Conservation (phyloP, 2,329 filamentous ascomycete species). For the Botryotinia narcissicola region DNA sequence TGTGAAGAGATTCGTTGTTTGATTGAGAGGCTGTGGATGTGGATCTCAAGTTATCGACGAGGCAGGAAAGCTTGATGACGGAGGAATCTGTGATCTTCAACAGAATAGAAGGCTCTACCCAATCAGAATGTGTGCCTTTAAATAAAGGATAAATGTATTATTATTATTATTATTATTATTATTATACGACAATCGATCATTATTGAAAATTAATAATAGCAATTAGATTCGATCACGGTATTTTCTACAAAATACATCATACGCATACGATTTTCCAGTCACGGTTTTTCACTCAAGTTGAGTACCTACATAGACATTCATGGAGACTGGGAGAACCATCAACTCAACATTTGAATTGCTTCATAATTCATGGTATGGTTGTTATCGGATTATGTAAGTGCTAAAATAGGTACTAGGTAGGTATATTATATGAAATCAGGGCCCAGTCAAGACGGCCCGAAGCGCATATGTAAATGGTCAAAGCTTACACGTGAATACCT, state of each 20-base stretch:
- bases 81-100: slow-evolving; percentile 1
- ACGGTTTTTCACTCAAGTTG: neutral
- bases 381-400: neutral
- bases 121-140: neutral
- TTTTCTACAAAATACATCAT: neutral
- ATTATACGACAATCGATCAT: neutral
- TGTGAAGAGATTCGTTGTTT: slow-evolving; percentile 12
- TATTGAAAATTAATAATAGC: neutral
- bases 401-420: neutral
- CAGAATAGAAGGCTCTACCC: neutral
- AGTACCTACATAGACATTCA: neutral
- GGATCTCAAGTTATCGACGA: slow-evolving; percentile 1
- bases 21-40: slow-evolving; percentile 13
- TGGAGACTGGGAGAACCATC: neutral
- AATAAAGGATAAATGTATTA: neutral
- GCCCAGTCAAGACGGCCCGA: slow-evolving; percentile 5
- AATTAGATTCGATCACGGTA: neutral
- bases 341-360: neutral
- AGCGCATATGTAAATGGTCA: neutral
- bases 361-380: neutral
- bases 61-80: slow-evolving; percentile 20
- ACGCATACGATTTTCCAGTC: neutral
- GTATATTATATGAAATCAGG: neutral
- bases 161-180: too few species aligned
- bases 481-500: neutral